Percentiles rank a stretch among this genome's conserved stretches.
Conservation (phyloP, 768 basidiomycete species). For the Lactarius sp. region DNA sequence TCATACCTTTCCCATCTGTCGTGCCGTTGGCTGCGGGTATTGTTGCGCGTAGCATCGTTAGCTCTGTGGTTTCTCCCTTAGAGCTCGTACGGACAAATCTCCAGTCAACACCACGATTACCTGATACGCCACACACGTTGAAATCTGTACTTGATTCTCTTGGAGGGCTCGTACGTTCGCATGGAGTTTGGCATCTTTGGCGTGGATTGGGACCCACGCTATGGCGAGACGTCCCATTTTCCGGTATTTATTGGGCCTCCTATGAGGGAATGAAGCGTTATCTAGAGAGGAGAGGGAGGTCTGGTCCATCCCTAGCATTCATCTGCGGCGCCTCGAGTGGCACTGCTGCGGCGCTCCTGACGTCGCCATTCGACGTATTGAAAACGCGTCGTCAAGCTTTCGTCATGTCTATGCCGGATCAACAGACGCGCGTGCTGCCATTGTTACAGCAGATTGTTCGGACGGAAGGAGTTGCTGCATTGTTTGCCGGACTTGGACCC, state of each 20-base stretch:
- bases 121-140: conserved; percentile 69
- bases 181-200: conserved; percentile 77
- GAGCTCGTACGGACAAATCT: conserved; percentile 93
- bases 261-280: conserved; percentile 79
- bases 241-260: conserved; percentile 93
- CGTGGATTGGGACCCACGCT: conserved; percentile 87
- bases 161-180: conserved; percentile 48
- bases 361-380: conserved; percentile 94
- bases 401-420: conserved; percentile 50
- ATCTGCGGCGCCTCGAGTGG: conserved; percentile 89
- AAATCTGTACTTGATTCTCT: conserved; percentile 67
- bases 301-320: conserved; percentile 71
- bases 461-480: conserved; percentile 70
- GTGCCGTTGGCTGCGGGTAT: conserved; percentile 80
- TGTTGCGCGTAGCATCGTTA: conserved; percentile 72
- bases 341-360: conserved; percentile 77
- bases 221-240: conserved; percentile 98
- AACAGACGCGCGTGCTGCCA: conserved; percentile 49
- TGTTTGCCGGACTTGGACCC: conserved; percentile 83
- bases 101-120: conserved; percentile 76
- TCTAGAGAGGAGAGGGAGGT: conserved; percentile 48
- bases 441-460: conserved; percentile 64
- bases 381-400: conserved; percentile 92
- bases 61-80: conserved; percentile 77
- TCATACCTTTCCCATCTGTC: conserved; percentile 50